A percentile compares a stretch with the other conserved stretches of the same genome.
Conservation (phyloP, 2,329 filamentous ascomycete genomes). For the Botrytis squamosa region DNA sequence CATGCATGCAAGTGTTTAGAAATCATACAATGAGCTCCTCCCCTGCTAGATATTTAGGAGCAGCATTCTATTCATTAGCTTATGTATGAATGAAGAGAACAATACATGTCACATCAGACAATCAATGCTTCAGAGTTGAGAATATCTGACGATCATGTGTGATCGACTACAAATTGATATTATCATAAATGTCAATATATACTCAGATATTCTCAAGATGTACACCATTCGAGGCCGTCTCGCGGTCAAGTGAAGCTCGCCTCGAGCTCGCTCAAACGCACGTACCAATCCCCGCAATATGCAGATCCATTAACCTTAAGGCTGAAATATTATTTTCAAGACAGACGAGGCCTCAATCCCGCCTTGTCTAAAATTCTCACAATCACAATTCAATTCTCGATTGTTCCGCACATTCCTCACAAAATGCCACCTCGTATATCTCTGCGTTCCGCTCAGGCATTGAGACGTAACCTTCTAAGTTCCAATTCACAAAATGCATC, state of each 20-base stretch:
- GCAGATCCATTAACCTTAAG: conserved; percentile 13
- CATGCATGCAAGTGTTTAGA: background rate
- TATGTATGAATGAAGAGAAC: background rate
- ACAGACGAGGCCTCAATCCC: conserved; percentile 25
- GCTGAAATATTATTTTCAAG: conserved; percentile 18
- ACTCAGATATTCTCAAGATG: background rate
- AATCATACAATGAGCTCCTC: background rate
- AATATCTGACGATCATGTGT: background rate
- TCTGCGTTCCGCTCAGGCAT: background rate
- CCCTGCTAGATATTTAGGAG: background rate
- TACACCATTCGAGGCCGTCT: background rate
- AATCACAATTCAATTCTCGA: background rate
- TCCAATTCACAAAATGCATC: conserved; percentile 2
- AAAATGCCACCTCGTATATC: conserved; percentile 7
- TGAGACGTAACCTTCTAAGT: background rate
- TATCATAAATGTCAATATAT: background rate
- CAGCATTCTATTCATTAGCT: background rate
- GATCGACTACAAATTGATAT: background rate
- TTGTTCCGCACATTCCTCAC: background rate
- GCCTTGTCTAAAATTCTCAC: conserved; percentile 22
- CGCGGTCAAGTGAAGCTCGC: background rate
- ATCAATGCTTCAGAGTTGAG: background rate
- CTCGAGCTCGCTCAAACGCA: background rate
- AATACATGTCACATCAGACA: background rate
- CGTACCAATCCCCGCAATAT: background rate